These are phyloP conservation scores for Phytophthora sp. DNA, from an alignment of 352 stramenopile genomes.

Conservation along the genomic window DNA sequence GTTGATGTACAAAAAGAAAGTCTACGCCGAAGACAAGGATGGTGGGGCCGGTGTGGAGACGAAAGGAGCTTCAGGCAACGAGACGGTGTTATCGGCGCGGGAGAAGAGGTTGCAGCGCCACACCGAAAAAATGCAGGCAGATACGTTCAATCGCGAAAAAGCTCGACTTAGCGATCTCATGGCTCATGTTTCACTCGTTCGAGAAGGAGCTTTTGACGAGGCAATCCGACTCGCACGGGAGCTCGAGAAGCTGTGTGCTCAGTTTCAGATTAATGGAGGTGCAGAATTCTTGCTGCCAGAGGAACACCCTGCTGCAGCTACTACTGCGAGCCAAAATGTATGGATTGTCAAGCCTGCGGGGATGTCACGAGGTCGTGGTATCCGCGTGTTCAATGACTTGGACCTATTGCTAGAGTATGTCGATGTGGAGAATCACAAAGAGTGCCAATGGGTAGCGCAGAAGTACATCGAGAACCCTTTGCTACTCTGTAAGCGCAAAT, in stretches of 20 bases:
- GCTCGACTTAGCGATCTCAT: constrained; percentile 55
- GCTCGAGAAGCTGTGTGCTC: constrained; percentile 56
- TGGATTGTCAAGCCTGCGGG: constrained; percentile 95
- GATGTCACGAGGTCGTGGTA: constrained; percentile 86
- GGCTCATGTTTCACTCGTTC: constrained; percentile 42
- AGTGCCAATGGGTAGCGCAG: constrained; percentile 88
- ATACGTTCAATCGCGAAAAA: constrained; percentile 69
- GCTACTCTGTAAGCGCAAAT: constrained; percentile 89
- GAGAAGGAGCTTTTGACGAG: constrained; percentile 22
- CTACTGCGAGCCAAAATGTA: constrained; percentile 72
- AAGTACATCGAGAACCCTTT: constrained; percentile 92
- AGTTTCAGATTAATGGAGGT: constrained; percentile 80
- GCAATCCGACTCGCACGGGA: constrained; percentile 35
- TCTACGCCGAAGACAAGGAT: constrained; percentile 53
- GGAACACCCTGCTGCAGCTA: constrained; percentile 3
- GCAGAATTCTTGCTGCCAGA: constrained; percentile 31
- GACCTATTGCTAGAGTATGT: constrained; percentile 82
- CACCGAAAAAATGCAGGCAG: constrained; percentile 38
- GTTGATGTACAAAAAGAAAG: constrained; percentile 59
- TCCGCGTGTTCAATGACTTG: constrained; percentile 90
- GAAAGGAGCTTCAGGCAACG: constrained; percentile 13
- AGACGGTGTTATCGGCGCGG: constrained; percentile 53
- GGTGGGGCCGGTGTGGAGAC: constrained; percentile 18
- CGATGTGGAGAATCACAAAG: constrained; percentile 87
- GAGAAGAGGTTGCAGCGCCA: constrained; percentile 59